Evolutionary conservation across 2,329 filamentous ascomycete species (phyloP), one percentile per base, ranked within the genome.

Genomic region (Cytospora chrysosperma): DNA sequence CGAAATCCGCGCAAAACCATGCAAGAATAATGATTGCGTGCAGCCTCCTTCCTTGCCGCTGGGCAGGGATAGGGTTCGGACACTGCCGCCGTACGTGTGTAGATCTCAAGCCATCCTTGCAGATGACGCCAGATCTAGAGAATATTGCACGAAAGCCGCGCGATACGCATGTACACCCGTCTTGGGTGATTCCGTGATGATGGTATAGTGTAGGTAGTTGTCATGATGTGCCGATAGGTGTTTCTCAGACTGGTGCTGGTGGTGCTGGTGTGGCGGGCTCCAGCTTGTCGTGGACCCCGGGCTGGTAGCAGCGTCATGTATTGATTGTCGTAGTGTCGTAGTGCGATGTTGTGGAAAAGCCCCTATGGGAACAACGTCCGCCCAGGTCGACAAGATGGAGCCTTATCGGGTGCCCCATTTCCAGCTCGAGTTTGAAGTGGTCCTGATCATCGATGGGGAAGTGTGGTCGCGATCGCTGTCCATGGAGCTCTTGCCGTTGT

Each of bases 401-500:
- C 19, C 17, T 49, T 65, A 66, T 32, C 61, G 57, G n/a, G 53
- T 58, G 57, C 40, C 54, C 64, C 64, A 67, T 55, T 61, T 53
- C 74, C 74, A 77, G 63, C 72, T 73, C 27, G 74, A 73, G 67
- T 67, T 72, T 12, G 75, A 75, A 4, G 73, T 57, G 17, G 71
- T 70, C 8, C 71, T 70, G 27, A 71, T 67, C 70, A 75, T 72
- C 19, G 73, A 68, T 10, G 70, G 43, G 62, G 62, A 52, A 24
- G 68, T 55, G 30, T 69, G 61, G 55, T 67, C 65, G 27, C 79
- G 76, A 67, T 79, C 77, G 65, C 75, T 79, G 68, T 82, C 80
- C 74, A 82, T 78, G 59, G 79, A 81, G 50, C 75, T 76, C 73
- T 81, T 82, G 69, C 77, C 75, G 57, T 56, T 28, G 57, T 66